These are phyloP conservation scores for Mycena vulgaris DNA, from an alignment of 768 basidiomycete species.

Conservation along the genomic window DNA sequence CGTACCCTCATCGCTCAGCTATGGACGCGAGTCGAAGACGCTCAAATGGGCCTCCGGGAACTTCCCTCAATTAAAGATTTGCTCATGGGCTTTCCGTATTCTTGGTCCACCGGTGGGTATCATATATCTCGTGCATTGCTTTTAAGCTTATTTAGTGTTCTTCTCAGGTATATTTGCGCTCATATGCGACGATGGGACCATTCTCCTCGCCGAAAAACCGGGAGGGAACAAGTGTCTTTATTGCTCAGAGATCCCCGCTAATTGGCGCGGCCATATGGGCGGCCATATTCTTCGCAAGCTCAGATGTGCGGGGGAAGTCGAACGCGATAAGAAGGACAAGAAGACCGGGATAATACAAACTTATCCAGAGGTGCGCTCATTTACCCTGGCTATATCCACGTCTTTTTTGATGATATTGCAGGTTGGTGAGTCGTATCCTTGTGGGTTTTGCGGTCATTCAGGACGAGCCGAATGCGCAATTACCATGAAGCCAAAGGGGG, in stretches of 20 bases:
- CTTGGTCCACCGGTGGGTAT: not conserved
- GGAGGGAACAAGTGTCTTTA: not conserved
- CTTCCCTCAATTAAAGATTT: not conserved
- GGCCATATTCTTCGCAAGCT: conserved; percentile 10
- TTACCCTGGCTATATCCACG: not conserved
- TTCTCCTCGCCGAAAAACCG: not conserved
- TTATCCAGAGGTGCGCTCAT: not conserved
- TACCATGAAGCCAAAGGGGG: conserved; percentile 7
- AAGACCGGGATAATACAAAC: not conserved
- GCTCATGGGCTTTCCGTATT: not conserved
- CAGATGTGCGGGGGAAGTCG: not conserved
- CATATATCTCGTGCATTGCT: not conserved
- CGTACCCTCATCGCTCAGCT: not conserved
- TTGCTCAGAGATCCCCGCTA: not conserved
- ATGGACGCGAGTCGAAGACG: not conserved
- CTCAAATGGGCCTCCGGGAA: not conserved
- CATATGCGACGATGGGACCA: no score
- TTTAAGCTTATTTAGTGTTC: not conserved
- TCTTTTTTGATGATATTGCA: not conserved
- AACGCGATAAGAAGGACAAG: conserved; percentile 4
- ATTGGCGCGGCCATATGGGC: conserved; percentile 17
- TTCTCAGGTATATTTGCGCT: no score
- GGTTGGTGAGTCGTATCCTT: conserved; percentile 7
- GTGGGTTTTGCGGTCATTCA: conserved; percentile 14
- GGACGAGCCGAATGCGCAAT: not conserved